Evolutionary conservation across 2,329 filamentous ascomycete genomes (phyloP), one percentile per base, ranked within the genome.

Genomic region (Camptophora hylomeconis): DNA sequence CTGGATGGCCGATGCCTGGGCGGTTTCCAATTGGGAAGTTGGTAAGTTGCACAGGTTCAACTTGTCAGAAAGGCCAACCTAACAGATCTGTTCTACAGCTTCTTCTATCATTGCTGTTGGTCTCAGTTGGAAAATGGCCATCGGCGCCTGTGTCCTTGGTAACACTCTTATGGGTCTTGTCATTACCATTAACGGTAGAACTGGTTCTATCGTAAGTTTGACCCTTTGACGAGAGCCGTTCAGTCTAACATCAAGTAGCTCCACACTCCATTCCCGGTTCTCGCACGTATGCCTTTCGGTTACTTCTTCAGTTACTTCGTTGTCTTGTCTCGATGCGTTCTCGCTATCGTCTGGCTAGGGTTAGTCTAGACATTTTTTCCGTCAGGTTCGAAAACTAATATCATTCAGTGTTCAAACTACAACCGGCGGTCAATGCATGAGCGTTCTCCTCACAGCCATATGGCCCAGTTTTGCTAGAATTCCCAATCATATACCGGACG

Each of bases 221-320:
- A 7, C 23, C 22, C 30, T 31, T 20, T 24, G 22, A 31, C 18
- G 13, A 14, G 17, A 5, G n/a, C 24, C 21, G 12, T 25, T 65
- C 14, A 67, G 69, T 3, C 52, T 73, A 12, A 63, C 56, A 30
- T 73, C 7, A 55, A 58, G 1, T 20, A 37, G 33, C 36, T 40
- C 27, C 39, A 72, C 43, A 56, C 64, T 4, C 65, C 67, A 0
- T 72, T 72, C 41, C 65, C 67, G 1, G 66, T 72, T 6, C 59
- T 69, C 15, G 61, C 63, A 0, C 61, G 68, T 26, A 63, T 66
- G 3, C 61, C 58, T 26, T 72, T 67, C 56, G 68, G 68, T 0
- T 71, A 69, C 50, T 69, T 61, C 56, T 65, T 67, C 30, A 65
- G 61, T 14, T 67, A 68, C 42, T 52, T 71, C 20, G 58, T 65